A percentile compares a stretch with the other conserved stretches of the same genome.
These are phyloP conservation scores for Wickerhamiella allomyrinae DNA, from an alignment of 805 yeast genomes.

Conservation along the genomic window DNA sequence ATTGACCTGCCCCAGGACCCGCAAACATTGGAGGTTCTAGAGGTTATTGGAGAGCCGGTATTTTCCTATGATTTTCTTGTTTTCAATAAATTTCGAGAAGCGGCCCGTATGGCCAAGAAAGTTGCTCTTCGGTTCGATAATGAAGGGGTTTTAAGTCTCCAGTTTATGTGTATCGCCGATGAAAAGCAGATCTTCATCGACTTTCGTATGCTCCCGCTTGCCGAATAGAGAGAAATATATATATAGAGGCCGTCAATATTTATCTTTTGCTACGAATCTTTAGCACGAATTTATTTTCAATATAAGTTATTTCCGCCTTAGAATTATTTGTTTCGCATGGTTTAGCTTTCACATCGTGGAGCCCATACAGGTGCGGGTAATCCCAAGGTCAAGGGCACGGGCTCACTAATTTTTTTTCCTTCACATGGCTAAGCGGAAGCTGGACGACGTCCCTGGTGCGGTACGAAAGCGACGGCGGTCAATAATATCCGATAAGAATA, in stretches of 20 bases:
- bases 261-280: too few species aligned
- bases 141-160: conserved; percentile 35
- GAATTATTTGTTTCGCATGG: too few species aligned
- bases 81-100: conserved; percentile 35
- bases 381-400: too few species aligned
- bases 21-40: conserved; percentile 46
- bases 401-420: conserved; percentile 1
- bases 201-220: conserved; percentile 17
- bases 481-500: conserved; percentile 6
- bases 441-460: conserved; percentile 8
- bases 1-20: conserved; percentile 50
- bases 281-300: too few species aligned
- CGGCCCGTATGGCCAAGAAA: conserved; percentile 36
- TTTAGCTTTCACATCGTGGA: too few species aligned
- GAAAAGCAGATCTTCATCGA: conserved; percentile 21
- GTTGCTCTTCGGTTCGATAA: conserved; percentile 43
- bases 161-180: conserved; percentile 28
- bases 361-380: too few species aligned
- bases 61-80: conserved; percentile 33
- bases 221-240: not conserved
- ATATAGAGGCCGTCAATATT: too few species aligned
- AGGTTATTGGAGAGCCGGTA: conserved; percentile 23
- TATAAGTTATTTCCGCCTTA: too few species aligned
- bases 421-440: conserved; percentile 14
- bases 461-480: conserved; percentile 12